Percentiles rank a stretch among this genome's conserved stretches.
Evolutionary conservation across 2,329 filamentous ascomycete genomes (phyloP).

Genomic region (Davidsoniella neocaledoniae): DNA sequence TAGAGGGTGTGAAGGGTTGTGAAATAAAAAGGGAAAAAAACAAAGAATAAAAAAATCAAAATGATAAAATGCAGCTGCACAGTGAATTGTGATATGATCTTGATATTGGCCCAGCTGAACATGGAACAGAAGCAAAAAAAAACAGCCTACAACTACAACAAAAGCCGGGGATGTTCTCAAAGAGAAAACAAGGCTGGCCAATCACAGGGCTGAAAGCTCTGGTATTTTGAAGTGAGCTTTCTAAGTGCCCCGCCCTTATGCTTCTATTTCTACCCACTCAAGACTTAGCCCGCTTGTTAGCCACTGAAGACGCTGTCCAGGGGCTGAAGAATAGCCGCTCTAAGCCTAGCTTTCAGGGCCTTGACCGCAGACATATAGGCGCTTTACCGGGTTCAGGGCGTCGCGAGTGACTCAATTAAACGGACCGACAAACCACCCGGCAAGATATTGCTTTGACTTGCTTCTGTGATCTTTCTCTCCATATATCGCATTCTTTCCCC

Average conservation of each 20-base stretch:
- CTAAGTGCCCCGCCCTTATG: too few relatives aligned
- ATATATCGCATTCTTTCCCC: too few relatives aligned
- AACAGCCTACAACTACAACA: too few relatives aligned
- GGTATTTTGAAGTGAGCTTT: background rate
- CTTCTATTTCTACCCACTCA: too few relatives aligned
- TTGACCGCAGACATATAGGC: too few relatives aligned
- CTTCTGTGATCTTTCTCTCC: background rate
- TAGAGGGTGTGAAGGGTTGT: background rate
- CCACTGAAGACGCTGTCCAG: too few relatives aligned
- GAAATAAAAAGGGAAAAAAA: background rate
- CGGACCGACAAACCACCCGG: background rate
- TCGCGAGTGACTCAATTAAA: background rate
- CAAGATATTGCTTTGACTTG: background rate
- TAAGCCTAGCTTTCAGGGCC: too few relatives aligned
- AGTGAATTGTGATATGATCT: background rate
- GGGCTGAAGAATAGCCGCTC: too few relatives aligned
- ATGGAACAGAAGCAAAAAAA: background rate
- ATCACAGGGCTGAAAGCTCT: background rate
- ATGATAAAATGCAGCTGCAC: background rate
- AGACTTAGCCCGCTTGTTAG: too few relatives aligned
- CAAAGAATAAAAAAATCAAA: background rate
- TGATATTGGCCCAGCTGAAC: background rate
- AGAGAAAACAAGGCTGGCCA: conserved; percentile 5
- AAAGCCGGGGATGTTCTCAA: background rate
- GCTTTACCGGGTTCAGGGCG: background rate